Conservation (phyloP, 225 moss, liverwort and hornwort genomes). For the Ulota crispa region DNA sequence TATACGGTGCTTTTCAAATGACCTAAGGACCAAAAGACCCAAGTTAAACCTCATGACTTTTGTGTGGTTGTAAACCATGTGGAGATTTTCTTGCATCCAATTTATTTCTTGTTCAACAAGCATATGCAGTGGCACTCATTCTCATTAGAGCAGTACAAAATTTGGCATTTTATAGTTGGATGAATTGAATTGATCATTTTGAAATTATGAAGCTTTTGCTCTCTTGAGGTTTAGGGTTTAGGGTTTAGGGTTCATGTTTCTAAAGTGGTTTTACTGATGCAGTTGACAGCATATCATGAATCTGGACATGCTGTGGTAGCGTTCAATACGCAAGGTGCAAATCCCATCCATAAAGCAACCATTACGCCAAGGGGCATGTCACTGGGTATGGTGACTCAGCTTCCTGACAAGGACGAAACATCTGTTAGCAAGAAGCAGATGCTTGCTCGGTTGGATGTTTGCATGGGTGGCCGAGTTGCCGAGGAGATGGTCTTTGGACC, state of each 20-base stretch:
- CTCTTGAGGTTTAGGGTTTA: too few relatives aligned
- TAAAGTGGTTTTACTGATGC: conserved; percentile 16
- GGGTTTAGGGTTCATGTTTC: not conserved
- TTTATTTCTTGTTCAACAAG: too few relatives aligned
- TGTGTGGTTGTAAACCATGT: too few relatives aligned
- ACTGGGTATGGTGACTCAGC: conserved; percentile 98
- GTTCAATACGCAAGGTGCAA: conserved; percentile 87
- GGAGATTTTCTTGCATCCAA: too few relatives aligned
- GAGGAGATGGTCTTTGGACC: conserved; percentile 97
- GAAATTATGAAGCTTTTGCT: too few relatives aligned
- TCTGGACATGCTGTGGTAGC: conserved; percentile 99
- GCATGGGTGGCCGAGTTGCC: conserved; percentile 99
- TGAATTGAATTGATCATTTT: too few relatives aligned
- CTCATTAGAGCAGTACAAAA: too few relatives aligned
- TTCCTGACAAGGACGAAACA: conserved; percentile 97
- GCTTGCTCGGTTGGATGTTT: conserved; percentile 94
- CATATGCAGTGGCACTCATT: too few relatives aligned
- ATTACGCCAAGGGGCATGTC: conserved; percentile 97
- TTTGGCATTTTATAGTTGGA: too few relatives aligned
- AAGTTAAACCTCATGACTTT: too few relatives aligned
- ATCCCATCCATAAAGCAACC: conserved; percentile 98
- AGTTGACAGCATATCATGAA: conserved; percentile 99
- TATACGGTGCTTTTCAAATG: not conserved
- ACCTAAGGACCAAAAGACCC: too few relatives aligned
- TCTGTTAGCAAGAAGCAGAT: conserved; percentile 97